Conservation (phyloP, 345 rosid genomes). For the Citrus inodora region DNA sequence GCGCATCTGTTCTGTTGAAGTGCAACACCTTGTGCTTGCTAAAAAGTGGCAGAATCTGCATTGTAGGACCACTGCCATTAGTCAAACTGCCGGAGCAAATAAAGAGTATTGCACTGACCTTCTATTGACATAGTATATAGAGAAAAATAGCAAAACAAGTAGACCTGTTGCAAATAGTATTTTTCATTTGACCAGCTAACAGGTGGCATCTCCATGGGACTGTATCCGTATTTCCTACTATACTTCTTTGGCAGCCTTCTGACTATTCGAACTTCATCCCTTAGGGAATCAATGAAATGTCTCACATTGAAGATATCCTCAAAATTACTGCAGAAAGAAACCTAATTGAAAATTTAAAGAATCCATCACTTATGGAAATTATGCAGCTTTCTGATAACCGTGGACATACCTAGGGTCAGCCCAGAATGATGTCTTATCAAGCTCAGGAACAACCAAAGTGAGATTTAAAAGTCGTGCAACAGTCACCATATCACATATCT, state of each 20-base stretch:
- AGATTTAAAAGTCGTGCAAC: slow-evolving; percentile 87
- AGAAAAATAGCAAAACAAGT: not conserved
- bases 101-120: not conserved
- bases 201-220: slow-evolving; percentile 73
- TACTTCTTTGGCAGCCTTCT: slow-evolving; percentile 80
- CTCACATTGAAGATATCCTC: slow-evolving; percentile 90
- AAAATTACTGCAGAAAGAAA: slow-evolving; percentile 67
- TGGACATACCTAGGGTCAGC: slow-evolving; percentile 80
- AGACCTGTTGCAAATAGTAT: slow-evolving; percentile 86
- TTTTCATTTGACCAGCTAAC: slow-evolving; percentile 96
- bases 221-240: slow-evolving; percentile 53
- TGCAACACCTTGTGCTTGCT: slow-evolving; percentile 70
- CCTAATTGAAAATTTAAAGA: slow-evolving; percentile 6
- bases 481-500: slow-evolving; percentile 96
- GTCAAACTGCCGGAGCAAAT: slow-evolving; percentile 3
- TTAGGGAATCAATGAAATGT: slow-evolving; percentile 86
- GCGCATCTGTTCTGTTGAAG: slow-evolving; percentile 84
- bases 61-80: slow-evolving; percentile 7
- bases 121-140: not conserved
- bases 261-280: slow-evolving; percentile 86
- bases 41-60: slow-evolving; percentile 84
- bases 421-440: slow-evolving; percentile 97
- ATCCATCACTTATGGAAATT: not conserved
- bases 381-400: slow-evolving; percentile 2
- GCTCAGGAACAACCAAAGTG: slow-evolving; percentile 93